Evolutionary conservation across 164 flowering plant species (phyloP), one percentile per base, ranked within the genome.

Genomic region (Vitis rupestris): DNA sequence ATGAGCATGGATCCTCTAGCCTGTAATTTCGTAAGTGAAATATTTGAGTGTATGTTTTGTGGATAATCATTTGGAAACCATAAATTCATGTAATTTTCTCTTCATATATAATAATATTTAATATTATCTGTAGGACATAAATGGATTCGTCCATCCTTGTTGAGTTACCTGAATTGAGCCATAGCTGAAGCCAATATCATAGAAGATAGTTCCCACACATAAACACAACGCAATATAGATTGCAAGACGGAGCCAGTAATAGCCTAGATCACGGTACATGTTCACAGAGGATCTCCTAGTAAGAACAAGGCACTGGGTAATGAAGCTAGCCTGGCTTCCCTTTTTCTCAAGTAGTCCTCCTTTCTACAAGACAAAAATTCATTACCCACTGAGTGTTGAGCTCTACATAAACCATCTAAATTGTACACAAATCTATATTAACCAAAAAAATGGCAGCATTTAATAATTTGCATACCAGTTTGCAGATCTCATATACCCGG

Each of bases 181-280:
- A 27, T 62, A 73, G 47, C 12, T 14, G 19, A 27, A 59, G 19
- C 76, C 72, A 44, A 68, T 67, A 54, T 73, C 61, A 16, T 67
- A 49, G 14, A 67, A 73, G 63, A 73, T 17, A 29, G 76, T 73
- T 2, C 76, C 76, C 4, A 73, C 50, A 30, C 76, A 60, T 17
- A 73, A 63, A 48, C 76, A 60, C n/a, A 73, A 9, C 3, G 76
- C 76, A 67, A 63, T 56, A 62, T 73, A 73, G 14, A 78, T 62
- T 3, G 66, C 76, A 14, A 81, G 66, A 11, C 84, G 81, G 15
- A 81, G 70, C 84, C 84, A 81, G 19, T 81, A 81, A 50, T 81
- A 81, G 11, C 84, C 84, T 8, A 74, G 53, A 31, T 80, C 83
- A 1, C 83, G 78, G 51, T 66, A 72, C 83, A 80, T 80, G 76